phyloP scores from a whole-genome alignment of 371 early-diverging fungal genomes.

The Saksenaea oblongispora region DNA sequence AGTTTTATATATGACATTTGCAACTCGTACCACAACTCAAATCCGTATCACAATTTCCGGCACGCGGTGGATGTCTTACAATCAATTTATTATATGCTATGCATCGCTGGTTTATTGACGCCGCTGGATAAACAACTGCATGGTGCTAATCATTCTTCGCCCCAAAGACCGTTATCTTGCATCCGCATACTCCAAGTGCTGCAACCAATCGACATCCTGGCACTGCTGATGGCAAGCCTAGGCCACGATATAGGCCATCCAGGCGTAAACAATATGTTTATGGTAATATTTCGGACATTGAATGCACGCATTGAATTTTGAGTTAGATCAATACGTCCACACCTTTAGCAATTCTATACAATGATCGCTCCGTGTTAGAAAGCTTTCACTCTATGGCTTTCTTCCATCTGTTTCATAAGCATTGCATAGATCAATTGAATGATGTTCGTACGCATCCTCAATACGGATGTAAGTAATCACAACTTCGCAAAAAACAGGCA shows the following conservation, averaged over 20 bases:
- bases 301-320: conserved; percentile 17
- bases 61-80: conserved; percentile 90
- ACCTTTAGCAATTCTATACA: conserved; percentile 88
- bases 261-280: conserved; percentile 81
- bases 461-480: conserved; percentile 6
- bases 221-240: conserved; percentile 74
- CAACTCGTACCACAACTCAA: conserved; percentile 70
- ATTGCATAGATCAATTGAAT: conserved; percentile 55
- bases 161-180: conserved; percentile 21
- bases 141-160: neutral
- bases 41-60: conserved; percentile 85
- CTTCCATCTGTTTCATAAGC: conserved; percentile 73
- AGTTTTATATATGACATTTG: conserved; percentile 65
- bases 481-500: conserved; percentile 11
- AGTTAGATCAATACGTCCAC: conserved; percentile 69
- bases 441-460: conserved; percentile 20
- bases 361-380: conserved; percentile 92
- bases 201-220: conserved; percentile 73
- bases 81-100: conserved; percentile 76
- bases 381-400: conserved; percentile 91
- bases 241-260: conserved; percentile 90
- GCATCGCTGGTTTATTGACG: conserved; percentile 58
- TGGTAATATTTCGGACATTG: conserved; percentile 41
- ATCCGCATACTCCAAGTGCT: conserved; percentile 39
- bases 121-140: conserved; percentile 22